phyloP scores from a whole-genome alignment of 2,329 filamentous ascomycete species.

The Fusarium palustre region DNA sequence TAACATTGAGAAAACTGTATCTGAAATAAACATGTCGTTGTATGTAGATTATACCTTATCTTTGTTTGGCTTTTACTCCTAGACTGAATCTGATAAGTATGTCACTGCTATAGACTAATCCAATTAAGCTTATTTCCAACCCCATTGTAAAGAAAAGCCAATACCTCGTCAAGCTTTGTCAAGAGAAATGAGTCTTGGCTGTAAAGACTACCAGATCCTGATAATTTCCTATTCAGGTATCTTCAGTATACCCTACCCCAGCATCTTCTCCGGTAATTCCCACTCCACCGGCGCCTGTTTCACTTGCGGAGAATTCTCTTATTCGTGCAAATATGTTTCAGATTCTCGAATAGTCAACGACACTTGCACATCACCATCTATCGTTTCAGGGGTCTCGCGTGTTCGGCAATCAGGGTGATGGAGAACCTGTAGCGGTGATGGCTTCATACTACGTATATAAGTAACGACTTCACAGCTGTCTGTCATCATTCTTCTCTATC shows the following conservation, averaged over 20 bases:
- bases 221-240: neutral
- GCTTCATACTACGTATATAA: slow-evolving; percentile 36
- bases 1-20: neutral
- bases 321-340: slow-evolving; percentile 41
- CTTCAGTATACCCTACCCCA: neutral
- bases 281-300: slow-evolving; percentile 25
- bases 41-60: neutral
- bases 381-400: slow-evolving; percentile 5
- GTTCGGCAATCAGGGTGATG: slow-evolving; percentile 9
- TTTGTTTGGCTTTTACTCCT: neutral
- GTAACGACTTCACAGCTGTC: neutral
- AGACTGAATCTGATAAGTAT: neutral
- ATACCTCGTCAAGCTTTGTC: neutral
- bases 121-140: slow-evolving; percentile 2
- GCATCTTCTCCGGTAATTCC: slow-evolving; percentile 1
- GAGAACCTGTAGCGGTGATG: neutral
- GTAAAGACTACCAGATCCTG: neutral
- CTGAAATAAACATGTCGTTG: neutral
- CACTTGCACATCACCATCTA: slow-evolving; percentile 16
- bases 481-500: neutral
- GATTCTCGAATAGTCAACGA: slow-evolving; percentile 2
- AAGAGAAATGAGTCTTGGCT: neutral
- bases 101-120: neutral
- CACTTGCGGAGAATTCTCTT: slow-evolving; percentile 38
- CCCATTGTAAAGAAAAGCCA: neutral